These are phyloP conservation scores for Saccharomycopsis microspora DNA, from an alignment of 805 yeast species.

Conservation along the genomic window DNA sequence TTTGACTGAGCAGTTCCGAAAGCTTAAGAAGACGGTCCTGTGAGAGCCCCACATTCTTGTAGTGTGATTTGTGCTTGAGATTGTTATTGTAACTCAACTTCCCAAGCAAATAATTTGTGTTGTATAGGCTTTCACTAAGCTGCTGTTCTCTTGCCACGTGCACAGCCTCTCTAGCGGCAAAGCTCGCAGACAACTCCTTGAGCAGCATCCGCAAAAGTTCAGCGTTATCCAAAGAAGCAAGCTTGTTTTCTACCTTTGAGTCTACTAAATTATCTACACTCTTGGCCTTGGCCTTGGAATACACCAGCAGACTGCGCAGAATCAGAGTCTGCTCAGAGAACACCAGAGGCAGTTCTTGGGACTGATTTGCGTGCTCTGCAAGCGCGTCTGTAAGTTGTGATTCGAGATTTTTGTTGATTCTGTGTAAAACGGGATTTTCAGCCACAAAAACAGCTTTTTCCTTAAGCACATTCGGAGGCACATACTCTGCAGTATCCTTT, in stretches of 20 bases:
- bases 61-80: not conserved
- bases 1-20: not conserved
- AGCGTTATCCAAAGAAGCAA: constrained; percentile 1
- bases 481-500: constrained; percentile 8
- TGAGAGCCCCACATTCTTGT: not conserved
- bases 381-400: constrained; percentile 2
- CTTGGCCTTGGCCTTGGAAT: not conserved
- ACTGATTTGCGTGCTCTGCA: constrained; percentile 2
- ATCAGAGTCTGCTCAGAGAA: not conserved
- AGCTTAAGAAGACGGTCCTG: not conserved
- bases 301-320: not conserved
- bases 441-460: constrained; percentile 7
- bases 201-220: constrained; percentile 1
- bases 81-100: constrained; percentile 7
- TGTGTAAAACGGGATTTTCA: constrained; percentile 1
- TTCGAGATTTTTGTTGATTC: constrained; percentile 1
- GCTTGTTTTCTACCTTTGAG: constrained; percentile 2
- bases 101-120: constrained; percentile 10
- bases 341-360: constrained; percentile 10
- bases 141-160: constrained; percentile 3
- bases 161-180: not conserved
- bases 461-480: constrained; percentile 11
- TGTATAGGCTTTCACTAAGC: constrained; percentile 7
- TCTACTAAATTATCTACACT: not conserved
- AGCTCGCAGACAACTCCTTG: constrained; percentile 2